phyloP scores from a whole-genome alignment of 345 rosid genomes.

The Brassica cretica region DNA sequence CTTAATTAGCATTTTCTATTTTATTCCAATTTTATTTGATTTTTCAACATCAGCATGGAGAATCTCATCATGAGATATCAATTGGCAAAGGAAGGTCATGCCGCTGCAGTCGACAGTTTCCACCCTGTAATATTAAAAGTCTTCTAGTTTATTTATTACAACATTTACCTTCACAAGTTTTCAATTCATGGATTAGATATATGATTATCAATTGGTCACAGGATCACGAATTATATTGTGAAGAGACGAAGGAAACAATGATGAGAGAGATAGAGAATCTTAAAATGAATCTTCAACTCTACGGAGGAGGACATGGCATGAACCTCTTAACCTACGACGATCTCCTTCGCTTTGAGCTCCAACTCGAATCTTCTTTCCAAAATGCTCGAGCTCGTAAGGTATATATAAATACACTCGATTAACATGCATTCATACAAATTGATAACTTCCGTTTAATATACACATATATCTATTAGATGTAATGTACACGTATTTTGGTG shows the following conservation, averaged over 20 bases:
- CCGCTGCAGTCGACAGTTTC: constrained; percentile 27
- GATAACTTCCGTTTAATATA: not conserved
- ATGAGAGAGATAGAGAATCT: constrained; percentile 27
- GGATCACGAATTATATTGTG: constrained; percentile 7
- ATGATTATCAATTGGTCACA: constrained; percentile 5
- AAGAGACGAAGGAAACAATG: constrained; percentile 23
- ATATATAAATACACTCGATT: not conserved
- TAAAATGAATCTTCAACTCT: constrained; percentile 15
- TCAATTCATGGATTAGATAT: not conserved
- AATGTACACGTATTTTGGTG: not conserved
- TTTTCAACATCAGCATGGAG: constrained; percentile 28
- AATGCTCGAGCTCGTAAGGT: constrained; percentile 26
- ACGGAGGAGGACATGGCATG: constrained; percentile 18
- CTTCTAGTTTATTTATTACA: not conserved
- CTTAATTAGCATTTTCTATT: not conserved
- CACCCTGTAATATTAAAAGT: constrained; percentile 3
- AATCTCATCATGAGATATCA: constrained; percentile 32
- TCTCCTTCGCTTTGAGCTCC: constrained; percentile 27
- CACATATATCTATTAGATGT: not conserved
- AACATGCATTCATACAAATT: not conserved
- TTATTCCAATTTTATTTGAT: not conserved
- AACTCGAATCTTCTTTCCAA: constrained; percentile 27
- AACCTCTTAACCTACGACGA: constrained; percentile 21
- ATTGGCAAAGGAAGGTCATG: constrained; percentile 25
- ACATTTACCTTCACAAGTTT: not conserved